A percentile compares a stretch with the other conserved stretches of the same genome.
These are phyloP conservation scores for Alternaria longipes DNA, from an alignment of 2,329 filamentous ascomycete genomes.

Conservation along the genomic window DNA sequence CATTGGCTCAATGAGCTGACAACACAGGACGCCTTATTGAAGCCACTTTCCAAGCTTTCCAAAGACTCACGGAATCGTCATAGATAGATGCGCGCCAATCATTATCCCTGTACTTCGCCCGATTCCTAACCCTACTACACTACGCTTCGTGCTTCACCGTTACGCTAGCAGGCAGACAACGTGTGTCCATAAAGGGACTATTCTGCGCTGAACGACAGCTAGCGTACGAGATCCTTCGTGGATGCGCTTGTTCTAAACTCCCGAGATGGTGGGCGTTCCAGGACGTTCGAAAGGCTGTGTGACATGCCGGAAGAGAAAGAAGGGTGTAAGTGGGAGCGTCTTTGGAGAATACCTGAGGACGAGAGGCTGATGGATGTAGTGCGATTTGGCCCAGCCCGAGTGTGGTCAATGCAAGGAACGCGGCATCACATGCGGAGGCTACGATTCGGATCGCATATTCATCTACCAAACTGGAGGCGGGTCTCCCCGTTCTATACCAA, in stretches of 20 bases:
- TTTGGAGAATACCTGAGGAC: not conserved
- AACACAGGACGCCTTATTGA: not conserved
- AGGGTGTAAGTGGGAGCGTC: conserved; percentile 59
- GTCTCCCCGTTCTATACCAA: not conserved
- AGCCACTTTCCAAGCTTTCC: not conserved
- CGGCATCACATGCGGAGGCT: conserved; percentile 69
- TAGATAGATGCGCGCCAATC: conserved; percentile 15
- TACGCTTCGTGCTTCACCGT: not conserved
- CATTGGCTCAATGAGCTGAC: conserved; percentile 4
- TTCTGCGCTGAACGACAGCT: conserved; percentile 26
- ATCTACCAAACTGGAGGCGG: conserved; percentile 51
- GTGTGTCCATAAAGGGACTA: conserved; percentile 25
- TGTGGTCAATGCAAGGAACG: conserved; percentile 69
- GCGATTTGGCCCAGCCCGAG: conserved; percentile 68
- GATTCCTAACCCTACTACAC: not conserved
- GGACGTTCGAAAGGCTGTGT: conserved; percentile 47
- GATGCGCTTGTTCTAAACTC: not conserved
- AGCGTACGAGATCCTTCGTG: not conserved
- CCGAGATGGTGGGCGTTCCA: conserved; percentile 36
- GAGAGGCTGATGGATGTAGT: conserved; percentile 52
- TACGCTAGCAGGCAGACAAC: conserved; percentile 7
- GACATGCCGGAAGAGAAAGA: conserved; percentile 56
- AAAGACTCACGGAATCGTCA: conserved; percentile 7
- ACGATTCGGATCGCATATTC: conserved; percentile 70
- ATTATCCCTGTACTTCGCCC: not conserved